Evolutionary conservation across 2,329 filamentous ascomycete genomes (phyloP).

Genomic region (Cladophialophora bantiana): DNA sequence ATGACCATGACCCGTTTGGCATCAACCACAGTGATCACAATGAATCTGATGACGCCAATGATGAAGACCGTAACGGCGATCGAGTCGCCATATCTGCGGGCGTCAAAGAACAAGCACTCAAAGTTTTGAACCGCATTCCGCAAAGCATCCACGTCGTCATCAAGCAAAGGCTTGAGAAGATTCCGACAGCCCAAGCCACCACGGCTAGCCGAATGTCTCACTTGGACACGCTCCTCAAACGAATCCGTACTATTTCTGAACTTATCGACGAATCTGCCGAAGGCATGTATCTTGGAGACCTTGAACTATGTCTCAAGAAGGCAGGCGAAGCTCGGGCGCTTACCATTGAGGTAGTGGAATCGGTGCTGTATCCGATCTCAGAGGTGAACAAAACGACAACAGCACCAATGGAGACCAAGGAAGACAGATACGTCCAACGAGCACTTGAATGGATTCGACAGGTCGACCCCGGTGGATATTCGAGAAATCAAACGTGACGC

Average conservation of each 20-base stretch:
- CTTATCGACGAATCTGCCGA: slow-evolving; percentile 56
- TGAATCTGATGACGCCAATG: slow-evolving; percentile 36
- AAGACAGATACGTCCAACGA: slow-evolving; percentile 44
- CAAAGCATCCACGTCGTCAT: slow-evolving; percentile 55
- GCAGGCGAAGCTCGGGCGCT: slow-evolving; percentile 38
- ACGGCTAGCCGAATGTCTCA: slow-evolving; percentile 38
- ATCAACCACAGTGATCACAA: slow-evolving; percentile 46
- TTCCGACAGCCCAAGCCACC: slow-evolving; percentile 29
- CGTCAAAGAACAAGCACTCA: slow-evolving; percentile 52
- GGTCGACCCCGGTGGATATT: slow-evolving; percentile 32
- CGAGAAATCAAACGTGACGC: neutral
- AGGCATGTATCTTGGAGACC: slow-evolving; percentile 52
- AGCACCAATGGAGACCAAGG: slow-evolving; percentile 39
- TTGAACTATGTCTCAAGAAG: slow-evolving; percentile 41
- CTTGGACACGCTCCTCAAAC: slow-evolving; percentile 47
- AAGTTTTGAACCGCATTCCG: slow-evolving; percentile 52
- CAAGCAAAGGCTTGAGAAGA: slow-evolving; percentile 50
- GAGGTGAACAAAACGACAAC: neutral
- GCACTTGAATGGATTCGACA: slow-evolving; percentile 43
- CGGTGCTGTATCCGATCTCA: slow-evolving; percentile 23
- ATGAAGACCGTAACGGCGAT: slow-evolving; percentile 37
- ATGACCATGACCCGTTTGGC: slow-evolving; percentile 53
- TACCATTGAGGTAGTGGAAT: slow-evolving; percentile 39
- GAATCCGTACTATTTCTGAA: slow-evolving; percentile 49
- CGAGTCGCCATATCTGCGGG: slow-evolving; percentile 47